A percentile compares a stretch with the other conserved stretches of the same genome.
Conservation (phyloP, 768 basidiomycete genomes). For the Pleurotus salmoneostramineus region DNA sequence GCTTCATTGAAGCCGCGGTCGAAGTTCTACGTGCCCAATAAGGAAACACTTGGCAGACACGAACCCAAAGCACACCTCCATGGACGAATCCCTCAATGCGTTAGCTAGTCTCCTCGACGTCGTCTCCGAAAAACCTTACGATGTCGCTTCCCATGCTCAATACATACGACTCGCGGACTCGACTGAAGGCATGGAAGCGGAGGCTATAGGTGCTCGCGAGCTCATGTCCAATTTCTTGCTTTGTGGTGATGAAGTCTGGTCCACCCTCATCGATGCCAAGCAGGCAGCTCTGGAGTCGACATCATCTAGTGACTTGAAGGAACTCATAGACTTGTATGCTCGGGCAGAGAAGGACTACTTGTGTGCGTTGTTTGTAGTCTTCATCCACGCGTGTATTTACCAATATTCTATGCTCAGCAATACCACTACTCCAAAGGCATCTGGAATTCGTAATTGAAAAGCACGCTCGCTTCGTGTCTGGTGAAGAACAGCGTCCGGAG, state of each 20-base stretch:
- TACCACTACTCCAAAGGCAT: conserved; percentile 68
- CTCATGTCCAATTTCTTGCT: conserved; percentile 63
- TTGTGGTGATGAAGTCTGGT: conserved; percentile 69
- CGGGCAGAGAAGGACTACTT: conserved; percentile 75
- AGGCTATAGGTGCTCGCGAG: conserved; percentile 58
- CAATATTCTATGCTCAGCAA: conserved; percentile 41
- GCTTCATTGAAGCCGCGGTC: too few species aligned
- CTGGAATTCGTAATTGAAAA: conserved; percentile 51
- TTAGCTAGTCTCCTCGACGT: conserved; percentile 55
- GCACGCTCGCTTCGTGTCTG: conserved; percentile 34
- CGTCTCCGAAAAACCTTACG: conserved; percentile 56
- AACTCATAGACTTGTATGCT: conserved; percentile 57
- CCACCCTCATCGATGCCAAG: conserved; percentile 61
- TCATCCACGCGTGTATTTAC: not conserved
- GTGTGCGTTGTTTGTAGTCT: conserved; percentile 46
- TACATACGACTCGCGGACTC: conserved; percentile 62
- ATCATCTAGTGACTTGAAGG: conserved; percentile 45
- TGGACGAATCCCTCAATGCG: conserved; percentile 66
- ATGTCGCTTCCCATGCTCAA: conserved; percentile 59
- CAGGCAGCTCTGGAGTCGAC: conserved; percentile 44
- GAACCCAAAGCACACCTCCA: conserved; percentile 16
- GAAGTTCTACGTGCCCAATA: too few species aligned
- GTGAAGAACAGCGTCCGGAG: conserved; percentile 38
- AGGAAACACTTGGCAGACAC: too few species aligned
- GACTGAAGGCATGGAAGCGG: conserved; percentile 52